A percentile compares a stretch with the other conserved stretches of the same genome.
phyloP scores from a whole-genome alignment of 2,329 filamentous ascomycete species.

The Alternaria arbusti region DNA sequence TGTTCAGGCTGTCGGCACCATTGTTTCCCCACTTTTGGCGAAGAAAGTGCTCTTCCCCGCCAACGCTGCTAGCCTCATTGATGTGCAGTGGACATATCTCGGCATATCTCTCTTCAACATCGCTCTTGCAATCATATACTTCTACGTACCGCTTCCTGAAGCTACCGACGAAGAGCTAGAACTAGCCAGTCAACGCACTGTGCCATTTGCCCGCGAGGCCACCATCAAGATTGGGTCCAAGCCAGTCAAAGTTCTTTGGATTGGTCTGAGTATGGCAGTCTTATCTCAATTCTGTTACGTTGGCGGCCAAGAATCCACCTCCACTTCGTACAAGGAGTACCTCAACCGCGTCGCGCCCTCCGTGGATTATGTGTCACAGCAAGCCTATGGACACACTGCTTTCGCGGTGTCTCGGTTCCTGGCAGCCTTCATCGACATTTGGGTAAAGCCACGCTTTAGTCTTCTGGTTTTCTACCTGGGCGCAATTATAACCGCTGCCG shows the following conservation, averaged over 20 bases:
- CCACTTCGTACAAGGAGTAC: slow-evolving; percentile 56
- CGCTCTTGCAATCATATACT: slow-evolving; percentile 64
- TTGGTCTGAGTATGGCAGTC: slow-evolving; percentile 62
- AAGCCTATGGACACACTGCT: slow-evolving; percentile 62
- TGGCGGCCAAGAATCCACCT: slow-evolving; percentile 64
- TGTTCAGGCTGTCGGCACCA: slow-evolving; percentile 66
- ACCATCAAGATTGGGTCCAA: slow-evolving; percentile 50
- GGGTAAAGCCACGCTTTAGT: slow-evolving; percentile 65
- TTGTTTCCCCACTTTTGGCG: slow-evolving; percentile 66
- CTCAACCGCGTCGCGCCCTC: slow-evolving; percentile 49
- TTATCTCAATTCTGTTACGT: slow-evolving; percentile 67
- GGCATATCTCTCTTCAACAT: slow-evolving; percentile 68
- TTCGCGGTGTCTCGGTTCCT: slow-evolving; percentile 66
- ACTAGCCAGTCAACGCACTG: slow-evolving; percentile 56
- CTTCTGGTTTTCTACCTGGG: slow-evolving; percentile 61
- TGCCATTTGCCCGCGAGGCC: slow-evolving; percentile 43
- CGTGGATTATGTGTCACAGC: slow-evolving; percentile 50
- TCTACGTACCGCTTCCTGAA: slow-evolving; percentile 67
- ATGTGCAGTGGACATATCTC: slow-evolving; percentile 70
- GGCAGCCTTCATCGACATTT: slow-evolving; percentile 59
- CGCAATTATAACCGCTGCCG: slow-evolving; percentile 58
- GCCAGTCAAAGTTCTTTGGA: slow-evolving; percentile 60
- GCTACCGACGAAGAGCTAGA: slow-evolving; percentile 67
- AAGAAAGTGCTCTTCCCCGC: slow-evolving; percentile 63
- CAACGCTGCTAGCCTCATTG: slow-evolving; percentile 60